A percentile compares a stretch with the other conserved stretches of the same genome.
Evolutionary conservation across 768 basidiomycete genomes (phyloP).

Genomic region (Collybia mongolica): DNA sequence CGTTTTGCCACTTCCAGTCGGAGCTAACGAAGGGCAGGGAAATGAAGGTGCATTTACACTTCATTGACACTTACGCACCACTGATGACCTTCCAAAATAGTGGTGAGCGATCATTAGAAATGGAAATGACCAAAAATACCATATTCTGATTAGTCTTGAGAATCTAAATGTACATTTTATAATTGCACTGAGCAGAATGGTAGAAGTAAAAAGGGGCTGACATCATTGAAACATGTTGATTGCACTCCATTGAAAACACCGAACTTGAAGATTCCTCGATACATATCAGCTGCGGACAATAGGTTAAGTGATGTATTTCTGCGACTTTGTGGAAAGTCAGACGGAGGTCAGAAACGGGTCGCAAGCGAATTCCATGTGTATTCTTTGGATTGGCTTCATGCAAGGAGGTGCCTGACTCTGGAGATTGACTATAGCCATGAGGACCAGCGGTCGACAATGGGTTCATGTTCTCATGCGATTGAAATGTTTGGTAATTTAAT

Average conservation of each 20-base stretch:
- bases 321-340: slow-evolving; percentile 17
- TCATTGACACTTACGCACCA: slow-evolving; percentile 35
- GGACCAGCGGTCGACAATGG: too few relatives aligned
- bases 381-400: slow-evolving; percentile 30
- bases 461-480: background rate
- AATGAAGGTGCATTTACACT: too few relatives aligned
- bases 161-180: slow-evolving; percentile 38
- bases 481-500: background rate
- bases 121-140: slow-evolving; percentile 34
- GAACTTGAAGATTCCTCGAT: slow-evolving; percentile 82
- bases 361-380: slow-evolving; percentile 49
- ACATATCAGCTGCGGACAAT: slow-evolving; percentile 66
- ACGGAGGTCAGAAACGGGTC: slow-evolving; percentile 76
- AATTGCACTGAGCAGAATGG: background rate
- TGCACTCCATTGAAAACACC: slow-evolving; percentile 92
- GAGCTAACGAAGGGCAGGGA: slow-evolving; percentile 50
- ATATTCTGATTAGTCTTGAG: slow-evolving; percentile 60
- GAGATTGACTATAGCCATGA: too few relatives aligned
- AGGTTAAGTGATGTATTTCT: slow-evolving; percentile 8
- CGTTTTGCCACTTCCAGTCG: slow-evolving; percentile 96
- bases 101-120: slow-evolving; percentile 7
- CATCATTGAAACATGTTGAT: slow-evolving; percentile 76
- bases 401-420: background rate
- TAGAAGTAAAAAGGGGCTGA: slow-evolving; percentile 29
- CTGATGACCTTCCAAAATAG: slow-evolving; percentile 60